Percentiles rank a stretch among this genome's conserved stretches.
These are phyloP conservation scores for Aspergillus eucalypticola DNA, from an alignment of 2,329 filamentous ascomycete species.

Conservation along the genomic window DNA sequence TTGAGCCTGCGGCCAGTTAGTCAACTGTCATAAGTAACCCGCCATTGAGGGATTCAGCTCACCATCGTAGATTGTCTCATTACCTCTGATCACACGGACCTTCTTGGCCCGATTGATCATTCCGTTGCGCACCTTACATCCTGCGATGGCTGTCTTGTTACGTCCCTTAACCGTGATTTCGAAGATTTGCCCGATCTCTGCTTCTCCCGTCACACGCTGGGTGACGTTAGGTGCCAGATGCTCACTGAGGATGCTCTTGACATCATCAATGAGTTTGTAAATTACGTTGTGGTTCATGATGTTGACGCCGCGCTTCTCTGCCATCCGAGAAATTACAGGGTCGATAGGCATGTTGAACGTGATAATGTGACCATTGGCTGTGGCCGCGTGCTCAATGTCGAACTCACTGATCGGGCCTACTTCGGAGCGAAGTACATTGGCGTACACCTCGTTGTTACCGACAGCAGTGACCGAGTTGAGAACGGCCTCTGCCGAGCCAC, in stretches of 20 bases:
- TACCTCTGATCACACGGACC: conserved; percentile 71
- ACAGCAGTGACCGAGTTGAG: conserved; percentile 73
- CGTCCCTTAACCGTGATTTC: conserved; percentile 76
- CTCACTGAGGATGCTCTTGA: conserved; percentile 63
- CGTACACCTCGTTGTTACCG: conserved; percentile 79
- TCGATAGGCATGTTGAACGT: conserved; percentile 80
- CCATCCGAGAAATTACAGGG: conserved; percentile 66
- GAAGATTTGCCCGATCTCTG: conserved; percentile 80
- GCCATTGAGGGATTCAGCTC: conserved; percentile 41
- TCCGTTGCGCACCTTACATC: conserved; percentile 84
- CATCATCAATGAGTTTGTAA: conserved; percentile 53
- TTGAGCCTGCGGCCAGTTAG: conserved; percentile 58
- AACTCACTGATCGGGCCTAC: conserved; percentile 81
- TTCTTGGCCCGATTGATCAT: conserved; percentile 62
- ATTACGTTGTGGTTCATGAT: conserved; percentile 78
- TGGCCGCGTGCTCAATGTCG: conserved; percentile 83
- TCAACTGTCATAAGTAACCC: conserved; percentile 4
- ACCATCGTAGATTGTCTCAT: conserved; percentile 79
- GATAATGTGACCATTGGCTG: conserved; percentile 73
- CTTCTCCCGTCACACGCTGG: conserved; percentile 78
- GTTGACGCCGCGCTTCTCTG: conserved; percentile 69
- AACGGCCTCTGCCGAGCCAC: conserved; percentile 90
- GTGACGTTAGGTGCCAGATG: conserved; percentile 67
- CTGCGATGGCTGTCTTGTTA: conserved; percentile 73
- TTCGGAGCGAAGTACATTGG: conserved; percentile 72